These are phyloP conservation scores for Prasinococcaceae sp. DNA, from an alignment of 139 green algal species.

Conservation along the genomic window DNA sequence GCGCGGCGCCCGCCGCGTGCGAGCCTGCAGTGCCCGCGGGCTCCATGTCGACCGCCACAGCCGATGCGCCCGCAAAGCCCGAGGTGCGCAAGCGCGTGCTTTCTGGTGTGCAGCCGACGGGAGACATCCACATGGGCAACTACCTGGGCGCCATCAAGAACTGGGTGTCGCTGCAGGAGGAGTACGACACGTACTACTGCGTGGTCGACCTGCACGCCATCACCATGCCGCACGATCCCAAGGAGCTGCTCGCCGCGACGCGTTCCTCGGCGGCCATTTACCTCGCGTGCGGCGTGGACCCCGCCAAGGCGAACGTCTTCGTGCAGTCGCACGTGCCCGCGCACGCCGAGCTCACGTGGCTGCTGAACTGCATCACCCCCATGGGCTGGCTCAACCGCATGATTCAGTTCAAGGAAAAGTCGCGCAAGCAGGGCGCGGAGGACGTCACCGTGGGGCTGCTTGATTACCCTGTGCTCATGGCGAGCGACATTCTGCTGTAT, in stretches of 20 bases:
- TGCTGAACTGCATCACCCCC: conserved; percentile 80
- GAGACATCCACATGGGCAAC: conserved; percentile 88
- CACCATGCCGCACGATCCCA: conserved; percentile 64
- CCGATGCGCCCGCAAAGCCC: no score
- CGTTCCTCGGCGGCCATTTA: conserved; percentile 72
- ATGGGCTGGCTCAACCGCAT: conserved; percentile 90
- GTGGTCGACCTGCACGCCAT: conserved; percentile 91
- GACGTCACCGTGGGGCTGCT: conserved; percentile 83
- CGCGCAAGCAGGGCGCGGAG: conserved; percentile 59
- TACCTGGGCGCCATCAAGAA: conserved; percentile 94
- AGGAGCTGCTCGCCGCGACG: conserved; percentile 55
- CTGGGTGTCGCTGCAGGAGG: conserved; percentile 80
- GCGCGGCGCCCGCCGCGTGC: no score
- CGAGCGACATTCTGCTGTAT: conserved; percentile 96
- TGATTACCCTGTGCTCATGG: conserved; percentile 98
- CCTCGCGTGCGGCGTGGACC: conserved; percentile 82
- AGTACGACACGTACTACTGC: conserved; percentile 77
- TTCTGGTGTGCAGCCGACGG: conserved; percentile 91
- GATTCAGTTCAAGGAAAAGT: conserved; percentile 98
- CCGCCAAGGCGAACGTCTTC: conserved; percentile 55
- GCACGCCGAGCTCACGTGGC: conserved; percentile 83
- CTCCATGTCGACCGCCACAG: no score
- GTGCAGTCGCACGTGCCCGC: conserved; percentile 84
- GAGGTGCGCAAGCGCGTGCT: conserved; percentile 71
- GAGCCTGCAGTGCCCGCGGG: no score